These are phyloP conservation scores for Loxodes magnus DNA, from an alignment of 73 alveolate genomes.

Conservation along the genomic window DNA sequence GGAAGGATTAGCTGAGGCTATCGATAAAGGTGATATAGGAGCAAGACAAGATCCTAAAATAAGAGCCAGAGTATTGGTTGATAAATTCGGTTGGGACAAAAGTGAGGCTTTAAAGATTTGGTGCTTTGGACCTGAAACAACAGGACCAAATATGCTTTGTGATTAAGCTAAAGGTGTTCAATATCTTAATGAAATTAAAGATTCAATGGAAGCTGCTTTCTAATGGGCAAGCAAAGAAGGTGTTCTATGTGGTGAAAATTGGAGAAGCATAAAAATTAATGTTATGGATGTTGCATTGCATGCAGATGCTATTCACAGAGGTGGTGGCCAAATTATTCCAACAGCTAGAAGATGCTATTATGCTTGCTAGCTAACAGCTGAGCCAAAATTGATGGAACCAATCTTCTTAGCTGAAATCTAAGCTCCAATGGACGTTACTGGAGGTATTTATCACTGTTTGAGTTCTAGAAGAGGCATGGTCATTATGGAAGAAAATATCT, in stretches of 20 bases:
- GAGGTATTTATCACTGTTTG: constrained; percentile 85
- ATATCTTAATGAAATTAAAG: constrained; percentile 63
- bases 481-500: constrained; percentile 86
- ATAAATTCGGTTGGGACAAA: constrained; percentile 29
- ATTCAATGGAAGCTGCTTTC: constrained; percentile 65
- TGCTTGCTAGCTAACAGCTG: constrained; percentile 72
- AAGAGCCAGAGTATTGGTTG: constrained; percentile 19
- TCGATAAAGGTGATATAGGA: constrained; percentile 47
- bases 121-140: constrained; percentile 80
- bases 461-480: constrained; percentile 93
- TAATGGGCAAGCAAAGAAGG: constrained; percentile 79
- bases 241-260: constrained; percentile 61
- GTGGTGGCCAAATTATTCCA: constrained; percentile 90
- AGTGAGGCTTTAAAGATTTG: constrained; percentile 59
- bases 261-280: constrained; percentile 81
- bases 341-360: constrained; percentile 80
- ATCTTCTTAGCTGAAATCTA: constrained; percentile 82
- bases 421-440: constrained; percentile 81
- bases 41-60: constrained; percentile 37
- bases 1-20: constrained; percentile 58
- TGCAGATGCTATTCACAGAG: constrained; percentile 87
- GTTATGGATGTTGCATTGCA: constrained; percentile 74
- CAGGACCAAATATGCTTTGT: constrained; percentile 63
- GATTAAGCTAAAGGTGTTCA: constrained; percentile 58
- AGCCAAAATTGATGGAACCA: constrained; percentile 84